phyloP scores from a whole-genome alignment of 2,329 filamentous ascomycete species.

The Penicillium sp. region DNA sequence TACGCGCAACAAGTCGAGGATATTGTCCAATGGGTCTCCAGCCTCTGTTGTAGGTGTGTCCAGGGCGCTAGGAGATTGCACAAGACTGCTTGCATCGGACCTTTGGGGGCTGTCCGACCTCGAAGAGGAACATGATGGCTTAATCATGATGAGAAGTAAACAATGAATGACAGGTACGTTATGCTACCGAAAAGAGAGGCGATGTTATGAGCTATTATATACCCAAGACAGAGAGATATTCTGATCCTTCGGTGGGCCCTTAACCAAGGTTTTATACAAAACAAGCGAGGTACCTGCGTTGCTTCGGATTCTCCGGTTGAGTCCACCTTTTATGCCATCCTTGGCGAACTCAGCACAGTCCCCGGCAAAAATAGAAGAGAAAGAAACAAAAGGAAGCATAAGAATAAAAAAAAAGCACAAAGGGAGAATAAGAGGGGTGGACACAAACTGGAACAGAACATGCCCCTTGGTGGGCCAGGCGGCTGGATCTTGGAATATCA shows the following conservation, averaged over 20 bases:
- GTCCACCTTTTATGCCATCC: constrained; percentile 14
- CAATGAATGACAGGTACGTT: not conserved
- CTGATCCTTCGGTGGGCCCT: not conserved
- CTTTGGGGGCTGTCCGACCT: constrained; percentile 31
- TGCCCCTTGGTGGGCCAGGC: constrained; percentile 20
- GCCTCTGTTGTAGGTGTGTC: constrained; percentile 48
- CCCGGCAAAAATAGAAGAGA: constrained; percentile 21
- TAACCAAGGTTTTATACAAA: constrained; percentile 21
- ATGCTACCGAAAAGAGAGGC: not conserved
- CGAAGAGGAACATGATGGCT: constrained; percentile 9
- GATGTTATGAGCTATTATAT: constrained; percentile 12
- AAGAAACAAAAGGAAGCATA: constrained; percentile 13
- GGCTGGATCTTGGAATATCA: constrained; percentile 16
- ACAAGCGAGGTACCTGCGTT: constrained; percentile 12
- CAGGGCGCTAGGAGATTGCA: constrained; percentile 28
- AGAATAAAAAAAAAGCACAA: constrained; percentile 13
- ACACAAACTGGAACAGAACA: constrained; percentile 12
- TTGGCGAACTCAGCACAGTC: constrained; percentile 10
- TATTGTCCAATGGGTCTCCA: constrained; percentile 47
- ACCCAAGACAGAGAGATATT: constrained; percentile 12
- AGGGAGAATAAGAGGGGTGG: constrained; percentile 5
- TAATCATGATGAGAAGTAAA: not conserved
- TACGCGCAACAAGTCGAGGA: constrained; percentile 43
- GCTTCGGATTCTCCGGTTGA: constrained; percentile 13
- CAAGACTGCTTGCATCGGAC: constrained; percentile 33